Evolutionary conservation across 1,284 basidiomycete species (phyloP).

Genomic region (Ustilago lituana): DNA sequence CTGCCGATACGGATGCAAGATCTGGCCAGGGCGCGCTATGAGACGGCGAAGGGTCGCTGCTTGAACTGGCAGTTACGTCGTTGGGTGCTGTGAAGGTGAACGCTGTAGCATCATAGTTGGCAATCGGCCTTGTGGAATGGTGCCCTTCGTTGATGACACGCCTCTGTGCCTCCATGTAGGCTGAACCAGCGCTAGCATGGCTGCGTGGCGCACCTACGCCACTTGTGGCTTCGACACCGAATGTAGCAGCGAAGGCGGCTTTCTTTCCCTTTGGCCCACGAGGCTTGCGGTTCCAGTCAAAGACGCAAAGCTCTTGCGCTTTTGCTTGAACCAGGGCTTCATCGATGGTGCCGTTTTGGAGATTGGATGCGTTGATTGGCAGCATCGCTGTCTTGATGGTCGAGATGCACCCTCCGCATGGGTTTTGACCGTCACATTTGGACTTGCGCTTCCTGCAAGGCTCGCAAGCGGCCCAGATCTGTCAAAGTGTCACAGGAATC

Average conservation of each 20-base stretch:
- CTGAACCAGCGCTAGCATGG: constrained; percentile 38
- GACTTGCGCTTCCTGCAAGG: constrained; percentile 55
- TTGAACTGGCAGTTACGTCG: background rate
- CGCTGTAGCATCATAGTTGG: constrained; percentile 9
- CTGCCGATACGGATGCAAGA: background rate
- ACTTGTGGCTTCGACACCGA: constrained; percentile 22
- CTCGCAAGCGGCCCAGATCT: constrained; percentile 61
- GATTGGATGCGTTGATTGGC: constrained; percentile 30
- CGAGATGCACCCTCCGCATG: constrained; percentile 49
- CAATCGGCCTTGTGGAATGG: background rate
- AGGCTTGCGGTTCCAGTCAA: constrained; percentile 58
- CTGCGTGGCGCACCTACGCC: constrained; percentile 41
- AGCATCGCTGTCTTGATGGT: constrained; percentile 47
- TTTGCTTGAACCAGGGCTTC: constrained; percentile 27
- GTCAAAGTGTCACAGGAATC: too few species aligned
- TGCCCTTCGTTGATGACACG: constrained; percentile 24
- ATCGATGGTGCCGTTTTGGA: constrained; percentile 28
- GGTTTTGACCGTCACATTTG: constrained; percentile 52
- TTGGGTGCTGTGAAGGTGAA: constrained; percentile 17
- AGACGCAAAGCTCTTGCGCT: constrained; percentile 50
- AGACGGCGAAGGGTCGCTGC: constrained; percentile 8
- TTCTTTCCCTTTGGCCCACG: constrained; percentile 56
- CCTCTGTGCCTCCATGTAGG: constrained; percentile 48
- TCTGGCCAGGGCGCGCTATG: constrained; percentile 4
- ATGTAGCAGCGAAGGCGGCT: constrained; percentile 39